Evolutionary conservation across 306 rosid species (phyloP).

Genomic region (Coriaria nepalensis): DNA sequence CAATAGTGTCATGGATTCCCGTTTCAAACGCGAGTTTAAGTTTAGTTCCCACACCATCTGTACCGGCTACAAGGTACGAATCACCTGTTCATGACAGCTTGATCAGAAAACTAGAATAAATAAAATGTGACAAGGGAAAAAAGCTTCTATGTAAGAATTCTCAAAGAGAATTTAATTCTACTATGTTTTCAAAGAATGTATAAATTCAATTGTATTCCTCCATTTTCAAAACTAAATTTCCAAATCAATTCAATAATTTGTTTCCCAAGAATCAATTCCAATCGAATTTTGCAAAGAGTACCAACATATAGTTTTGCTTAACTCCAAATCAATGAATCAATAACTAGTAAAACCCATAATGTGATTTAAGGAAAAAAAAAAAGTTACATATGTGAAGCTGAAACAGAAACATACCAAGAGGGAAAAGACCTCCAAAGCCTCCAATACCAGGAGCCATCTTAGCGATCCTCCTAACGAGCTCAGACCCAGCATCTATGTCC

Average conservation of each 20-base stretch:
- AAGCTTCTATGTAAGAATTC: too few relatives aligned
- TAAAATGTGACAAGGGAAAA: too few relatives aligned
- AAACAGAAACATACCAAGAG: conserved; percentile 39
- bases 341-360: too few relatives aligned
- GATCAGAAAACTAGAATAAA: conserved; percentile 5
- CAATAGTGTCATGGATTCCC: conserved; percentile 83
- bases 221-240: too few relatives aligned
- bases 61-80: conserved; percentile 81
- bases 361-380: neutral
- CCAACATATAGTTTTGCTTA: too few relatives aligned
- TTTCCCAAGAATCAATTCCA: too few relatives aligned
- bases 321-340: too few relatives aligned
- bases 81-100: conserved; percentile 35
- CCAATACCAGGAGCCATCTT: conserved; percentile 94
- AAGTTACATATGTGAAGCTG: neutral
- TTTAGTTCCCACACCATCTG: conserved; percentile 93
- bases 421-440: conserved; percentile 85
- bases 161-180: too few relatives aligned
- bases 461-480: conserved; percentile 72
- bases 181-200: too few relatives aligned
- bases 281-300: too few relatives aligned
- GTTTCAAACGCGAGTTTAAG: conserved; percentile 80
- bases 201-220: too few relatives aligned
- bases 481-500: conserved; percentile 85
- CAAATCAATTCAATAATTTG: too few relatives aligned